Percentiles rank a stretch among this genome's conserved stretches.
phyloP scores from a whole-genome alignment of 495 filamentous ascomycete genomes.

The Apodospora peruviana region DNA sequence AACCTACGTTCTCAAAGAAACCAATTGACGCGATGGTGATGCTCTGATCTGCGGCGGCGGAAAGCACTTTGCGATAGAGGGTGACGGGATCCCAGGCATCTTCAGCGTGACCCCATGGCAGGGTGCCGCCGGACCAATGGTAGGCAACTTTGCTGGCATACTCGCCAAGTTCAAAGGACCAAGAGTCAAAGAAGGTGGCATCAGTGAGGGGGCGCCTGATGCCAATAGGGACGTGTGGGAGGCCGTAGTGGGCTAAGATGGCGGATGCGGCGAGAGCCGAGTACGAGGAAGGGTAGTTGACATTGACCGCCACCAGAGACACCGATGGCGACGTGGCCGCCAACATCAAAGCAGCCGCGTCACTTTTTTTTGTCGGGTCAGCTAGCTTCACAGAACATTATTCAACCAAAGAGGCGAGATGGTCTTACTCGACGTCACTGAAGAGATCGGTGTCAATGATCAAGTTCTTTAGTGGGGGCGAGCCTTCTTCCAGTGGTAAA shows the following conservation, averaged over 20 bases:
- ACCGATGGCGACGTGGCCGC: slow-evolving; percentile 25
- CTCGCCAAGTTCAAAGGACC: slow-evolving; percentile 25
- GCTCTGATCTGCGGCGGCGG: slow-evolving; percentile 27
- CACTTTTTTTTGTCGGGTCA: too few species aligned
- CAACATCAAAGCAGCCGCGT: slow-evolving; percentile 31
- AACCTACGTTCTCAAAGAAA: slow-evolving; percentile 33
- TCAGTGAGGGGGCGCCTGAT: slow-evolving; percentile 33
- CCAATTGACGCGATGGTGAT: slow-evolving; percentile 42
- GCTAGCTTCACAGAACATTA: too few species aligned
- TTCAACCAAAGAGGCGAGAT: not conserved
- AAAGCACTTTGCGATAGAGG: slow-evolving; percentile 36
- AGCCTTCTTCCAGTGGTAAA: not conserved
- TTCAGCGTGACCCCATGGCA: slow-evolving; percentile 27
- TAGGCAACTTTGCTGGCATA: slow-evolving; percentile 34
- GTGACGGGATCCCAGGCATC: slow-evolving; percentile 36
- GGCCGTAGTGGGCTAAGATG: slow-evolving; percentile 38
- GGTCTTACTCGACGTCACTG: slow-evolving; percentile 35
- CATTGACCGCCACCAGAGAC: slow-evolving; percentile 35
- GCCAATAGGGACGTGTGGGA: slow-evolving; percentile 31
- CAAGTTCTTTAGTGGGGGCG: slow-evolving; percentile 14
- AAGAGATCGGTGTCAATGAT: slow-evolving; percentile 41
- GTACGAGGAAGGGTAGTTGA: slow-evolving; percentile 39
- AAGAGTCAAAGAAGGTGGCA: slow-evolving; percentile 36
- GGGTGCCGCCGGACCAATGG: slow-evolving; percentile 26
- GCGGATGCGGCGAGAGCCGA: slow-evolving; percentile 36